Conservation (phyloP, 1,284 basidiomycete species). For the Rugosomyces carneus region DNA sequence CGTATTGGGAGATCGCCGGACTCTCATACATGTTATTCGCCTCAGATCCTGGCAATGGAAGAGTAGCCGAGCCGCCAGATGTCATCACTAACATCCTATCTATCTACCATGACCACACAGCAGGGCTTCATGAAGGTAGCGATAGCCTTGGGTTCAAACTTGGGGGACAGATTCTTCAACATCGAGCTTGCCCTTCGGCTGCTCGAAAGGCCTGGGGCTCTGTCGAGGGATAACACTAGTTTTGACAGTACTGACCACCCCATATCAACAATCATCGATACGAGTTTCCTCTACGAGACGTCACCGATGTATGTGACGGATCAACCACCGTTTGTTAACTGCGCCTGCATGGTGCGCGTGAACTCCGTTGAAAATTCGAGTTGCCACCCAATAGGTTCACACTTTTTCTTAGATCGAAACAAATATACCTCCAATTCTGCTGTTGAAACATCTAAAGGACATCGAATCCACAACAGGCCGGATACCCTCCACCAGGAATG, state of each 20-base stretch:
- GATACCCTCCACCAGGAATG: slow-evolving; percentile 78
- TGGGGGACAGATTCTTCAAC: slow-evolving; percentile 84
- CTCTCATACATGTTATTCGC: too few species aligned
- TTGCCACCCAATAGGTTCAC: not conserved
- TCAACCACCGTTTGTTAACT: slow-evolving; percentile 89
- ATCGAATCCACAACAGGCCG: slow-evolving; percentile 79
- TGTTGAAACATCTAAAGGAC: slow-evolving; percentile 68
- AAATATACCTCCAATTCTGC: slow-evolving; percentile 51
- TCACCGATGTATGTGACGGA: slow-evolving; percentile 94
- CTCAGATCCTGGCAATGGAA: too few species aligned
- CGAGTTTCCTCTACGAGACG: slow-evolving; percentile 92
- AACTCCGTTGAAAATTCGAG: not conserved
- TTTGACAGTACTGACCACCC: slow-evolving; percentile 9
- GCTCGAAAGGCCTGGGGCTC: slow-evolving; percentile 40
- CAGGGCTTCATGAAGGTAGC: slow-evolving; percentile 24
- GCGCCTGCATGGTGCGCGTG: slow-evolving; percentile 70
- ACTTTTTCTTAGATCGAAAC: slow-evolving; percentile 61
- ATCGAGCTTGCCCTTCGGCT: slow-evolving; percentile 70
- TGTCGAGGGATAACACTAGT: slow-evolving; percentile 18
- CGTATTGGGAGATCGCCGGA: too few species aligned
- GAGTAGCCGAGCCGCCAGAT: too few species aligned
- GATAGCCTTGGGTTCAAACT: slow-evolving; percentile 86
- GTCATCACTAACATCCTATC: too few species aligned
- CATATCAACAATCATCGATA: slow-evolving; percentile 54
- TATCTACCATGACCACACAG: too few species aligned